These are phyloP conservation scores for Akanthomyces lecanii DNA, from an alignment of 2,329 filamentous ascomycete genomes.

Conservation along the genomic window DNA sequence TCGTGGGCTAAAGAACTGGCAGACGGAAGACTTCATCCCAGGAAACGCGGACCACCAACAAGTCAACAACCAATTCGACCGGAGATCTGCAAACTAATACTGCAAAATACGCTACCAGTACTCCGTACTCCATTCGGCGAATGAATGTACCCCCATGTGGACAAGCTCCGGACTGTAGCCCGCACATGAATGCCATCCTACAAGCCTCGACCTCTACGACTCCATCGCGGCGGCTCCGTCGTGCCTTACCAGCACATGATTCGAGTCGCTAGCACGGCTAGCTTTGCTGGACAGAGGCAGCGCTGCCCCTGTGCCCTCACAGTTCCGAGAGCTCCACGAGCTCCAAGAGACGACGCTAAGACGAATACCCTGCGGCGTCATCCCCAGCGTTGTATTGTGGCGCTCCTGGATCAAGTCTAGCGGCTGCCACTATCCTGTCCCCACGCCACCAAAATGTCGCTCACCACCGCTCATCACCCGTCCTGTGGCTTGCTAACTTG, in stretches of 20 bases:
- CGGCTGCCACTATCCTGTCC: not conserved
- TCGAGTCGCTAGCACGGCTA: not conserved
- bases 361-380: not conserved
- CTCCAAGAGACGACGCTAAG: not conserved
- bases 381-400: conserved; percentile 8
- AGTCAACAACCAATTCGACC: not conserved
- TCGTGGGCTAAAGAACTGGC: too few relatives aligned
- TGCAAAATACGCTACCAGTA: not conserved
- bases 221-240: conserved; percentile 1
- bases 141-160: not conserved
- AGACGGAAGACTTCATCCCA: too few relatives aligned
- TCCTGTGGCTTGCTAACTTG: conserved; percentile 2
- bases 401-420: conserved; percentile 4
- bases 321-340: not conserved
- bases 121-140: too few relatives aligned
- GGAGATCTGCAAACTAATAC: not conserved
- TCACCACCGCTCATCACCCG: not conserved
- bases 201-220: not conserved
- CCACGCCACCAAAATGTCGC: not conserved
- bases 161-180: not conserved
- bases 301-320: not conserved
- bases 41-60: too few relatives aligned
- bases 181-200: conserved; percentile 3
- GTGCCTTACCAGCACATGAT: not conserved
- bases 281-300: not conserved